Base-by-base conservation (phyloP, 179 eudicot species). In the Nepenthes alata region DNA sequence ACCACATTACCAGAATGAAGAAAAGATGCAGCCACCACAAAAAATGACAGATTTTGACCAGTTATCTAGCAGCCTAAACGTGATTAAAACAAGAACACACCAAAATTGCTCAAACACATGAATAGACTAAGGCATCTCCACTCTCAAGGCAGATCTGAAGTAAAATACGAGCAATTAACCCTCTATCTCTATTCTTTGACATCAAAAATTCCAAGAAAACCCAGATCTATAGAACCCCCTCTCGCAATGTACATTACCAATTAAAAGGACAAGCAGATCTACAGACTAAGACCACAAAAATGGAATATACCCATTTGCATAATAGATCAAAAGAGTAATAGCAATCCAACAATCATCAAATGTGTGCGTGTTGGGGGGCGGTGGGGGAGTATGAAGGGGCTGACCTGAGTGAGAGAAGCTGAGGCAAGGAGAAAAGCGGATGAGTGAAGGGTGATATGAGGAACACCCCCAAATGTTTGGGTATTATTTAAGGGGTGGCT, bases 141-240 rank as follows among this genome's bases (percentile, higher is more conserved):
- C 5, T 6, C 5, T 6, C 37, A 25, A 13, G 2, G 52, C 37
- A n/a, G 57, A 61, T 67, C 37, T 4, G 11, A 36, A 61, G 57
- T 5, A 48, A 52, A 49, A 34, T 36, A 41, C 45, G 8, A 41
- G 45, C 45, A 41, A 7, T 4, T 41, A 41, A 41, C 45, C 2
- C 45, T 41, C 8, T 41, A 41, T 41, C 8, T 7, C 5, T 7
- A 41, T 4, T 4, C 45, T 4, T 4, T 4, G 38, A 13, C 10
- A 1, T 39, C 3, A n/a, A 67, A 38, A 52, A 52, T 59, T 37
- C 7, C 3, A 54, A 61, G 51, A 58, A 49, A 66, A 58, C 55
- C 62, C 63, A 69, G 71, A 72, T 68, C 65, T 72, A 65, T 65
- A 65, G 64, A 44, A 38, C 8, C 47, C 45, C 5, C 45, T 7